phyloP scores from a whole-genome alignment of 2,329 filamentous ascomycete genomes.

The Claviceps digitariae region DNA sequence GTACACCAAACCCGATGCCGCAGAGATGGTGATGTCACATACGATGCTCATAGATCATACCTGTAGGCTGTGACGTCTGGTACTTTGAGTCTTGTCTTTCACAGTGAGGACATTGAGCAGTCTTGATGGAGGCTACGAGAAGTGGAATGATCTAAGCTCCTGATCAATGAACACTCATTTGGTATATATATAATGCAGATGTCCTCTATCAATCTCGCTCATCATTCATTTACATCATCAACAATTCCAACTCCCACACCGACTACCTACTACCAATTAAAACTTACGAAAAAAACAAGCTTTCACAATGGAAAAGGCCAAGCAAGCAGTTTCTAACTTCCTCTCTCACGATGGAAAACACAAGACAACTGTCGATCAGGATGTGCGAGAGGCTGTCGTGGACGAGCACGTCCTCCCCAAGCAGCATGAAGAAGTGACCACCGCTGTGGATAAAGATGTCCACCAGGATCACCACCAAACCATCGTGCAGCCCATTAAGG shows the following conservation, averaged over 20 bases:
- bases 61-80: neutral
- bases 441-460: constrained; percentile 52
- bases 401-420: constrained; percentile 47
- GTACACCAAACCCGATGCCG: no score
- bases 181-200: neutral
- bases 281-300: no score
- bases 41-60: neutral
- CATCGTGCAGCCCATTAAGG: constrained; percentile 47
- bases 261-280: no score
- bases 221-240: neutral
- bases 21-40: neutral
- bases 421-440: constrained; percentile 47
- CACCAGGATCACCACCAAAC: constrained; percentile 64
- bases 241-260: no score
- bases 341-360: constrained; percentile 48
- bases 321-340: constrained; percentile 47
- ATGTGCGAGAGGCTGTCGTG: constrained; percentile 43
- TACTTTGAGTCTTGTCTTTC: neutral
- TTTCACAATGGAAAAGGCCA: constrained; percentile 46
- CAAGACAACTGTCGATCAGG: constrained; percentile 58
- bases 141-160: no score
- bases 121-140: no score
- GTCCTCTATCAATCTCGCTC: neutral
- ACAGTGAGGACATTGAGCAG: no score
- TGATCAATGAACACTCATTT: neutral